Conservation (phyloP, 2,329 filamentous ascomycete species). For the Zymoseptoria brevis region DNA sequence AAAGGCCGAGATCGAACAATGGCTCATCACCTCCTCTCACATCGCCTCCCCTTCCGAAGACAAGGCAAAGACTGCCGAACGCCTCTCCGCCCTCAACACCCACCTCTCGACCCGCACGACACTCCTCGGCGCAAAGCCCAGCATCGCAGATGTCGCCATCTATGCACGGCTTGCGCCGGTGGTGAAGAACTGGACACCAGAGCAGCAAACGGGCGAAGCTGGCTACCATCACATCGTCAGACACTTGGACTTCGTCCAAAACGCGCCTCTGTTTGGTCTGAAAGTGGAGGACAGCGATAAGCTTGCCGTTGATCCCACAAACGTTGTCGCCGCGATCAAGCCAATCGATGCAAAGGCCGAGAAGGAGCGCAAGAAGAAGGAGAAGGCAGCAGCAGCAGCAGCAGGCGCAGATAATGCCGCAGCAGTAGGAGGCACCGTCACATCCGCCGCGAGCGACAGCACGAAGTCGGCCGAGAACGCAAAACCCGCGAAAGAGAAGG, state of each 20-base stretch:
- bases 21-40: slow-evolving; percentile 69
- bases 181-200: slow-evolving; percentile 70
- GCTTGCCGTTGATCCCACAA: slow-evolving; percentile 67
- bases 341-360: slow-evolving; percentile 86
- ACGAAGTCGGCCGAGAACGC: slow-evolving; percentile 38
- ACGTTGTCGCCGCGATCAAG: slow-evolving; percentile 80
- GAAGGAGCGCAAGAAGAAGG: slow-evolving; percentile 94
- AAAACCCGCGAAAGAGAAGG: slow-evolving; percentile 34
- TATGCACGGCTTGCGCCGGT: slow-evolving; percentile 70
- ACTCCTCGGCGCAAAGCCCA: slow-evolving; percentile 81
- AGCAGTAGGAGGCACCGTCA: slow-evolving; percentile 37
- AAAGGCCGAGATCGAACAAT: slow-evolving; percentile 80
- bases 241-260: slow-evolving; percentile 90
- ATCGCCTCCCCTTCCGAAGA: slow-evolving; percentile 56
- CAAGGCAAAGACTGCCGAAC: slow-evolving; percentile 48
- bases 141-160: slow-evolving; percentile 74
- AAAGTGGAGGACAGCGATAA: slow-evolving; percentile 65
- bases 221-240: slow-evolving; percentile 88
- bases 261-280: slow-evolving; percentile 63
- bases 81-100: slow-evolving; percentile 72
- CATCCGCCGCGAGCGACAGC: slow-evolving; percentile 33
- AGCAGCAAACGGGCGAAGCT: slow-evolving; percentile 82
- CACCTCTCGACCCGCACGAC: slow-evolving; percentile 86
- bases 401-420: slow-evolving; percentile 46
- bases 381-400: slow-evolving; percentile 60